These are phyloP conservation scores for Epichloe sp. DNA, from an alignment of 2,329 filamentous ascomycete genomes.

Conservation along the genomic window DNA sequence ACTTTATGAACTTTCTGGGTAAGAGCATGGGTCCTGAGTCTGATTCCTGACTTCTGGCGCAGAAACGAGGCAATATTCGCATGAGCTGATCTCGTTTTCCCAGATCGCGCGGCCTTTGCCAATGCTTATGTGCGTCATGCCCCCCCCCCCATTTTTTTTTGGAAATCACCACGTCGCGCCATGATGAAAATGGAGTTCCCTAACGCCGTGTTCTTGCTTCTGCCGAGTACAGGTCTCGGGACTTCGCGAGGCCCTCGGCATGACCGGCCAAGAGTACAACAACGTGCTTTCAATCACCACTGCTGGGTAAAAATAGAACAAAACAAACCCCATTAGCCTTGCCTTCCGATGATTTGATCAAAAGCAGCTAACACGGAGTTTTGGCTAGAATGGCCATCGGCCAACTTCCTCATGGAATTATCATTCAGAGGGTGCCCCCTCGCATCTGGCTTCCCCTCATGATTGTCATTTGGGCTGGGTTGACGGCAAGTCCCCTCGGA, in stretches of 20 bases:
- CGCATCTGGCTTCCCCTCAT: constrained; percentile 51
- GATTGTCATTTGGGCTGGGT: constrained; percentile 49
- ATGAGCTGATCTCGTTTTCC: constrained; percentile 29
- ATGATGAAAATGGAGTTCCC: constrained; percentile 28
- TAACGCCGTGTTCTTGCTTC: constrained; percentile 11
- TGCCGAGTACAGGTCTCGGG: background rate
- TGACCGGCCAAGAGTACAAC: background rate
- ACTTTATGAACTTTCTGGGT: constrained; percentile 40
- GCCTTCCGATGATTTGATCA: no score
- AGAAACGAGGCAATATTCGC: constrained; percentile 20
- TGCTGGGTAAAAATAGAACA: background rate
- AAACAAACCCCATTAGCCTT: no score
- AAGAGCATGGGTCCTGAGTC: constrained; percentile 11
- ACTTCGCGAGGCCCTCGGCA: background rate
- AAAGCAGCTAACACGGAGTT: background rate
- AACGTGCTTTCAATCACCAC: background rate
- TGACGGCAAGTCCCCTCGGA: constrained; percentile 28
- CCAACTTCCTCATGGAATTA: constrained; percentile 48
- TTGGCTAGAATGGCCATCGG: constrained; percentile 26
- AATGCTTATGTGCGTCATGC: background rate
- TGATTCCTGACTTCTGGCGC: no score
- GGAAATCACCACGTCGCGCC: background rate
- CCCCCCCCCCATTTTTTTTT: no score
- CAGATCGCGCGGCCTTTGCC: background rate
- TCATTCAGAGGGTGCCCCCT: constrained; percentile 49